Evolutionary conservation across 148 eudicot species (phyloP), one percentile per base, ranked within the genome.

Genomic region (Nepenthes mirabilis): DNA sequence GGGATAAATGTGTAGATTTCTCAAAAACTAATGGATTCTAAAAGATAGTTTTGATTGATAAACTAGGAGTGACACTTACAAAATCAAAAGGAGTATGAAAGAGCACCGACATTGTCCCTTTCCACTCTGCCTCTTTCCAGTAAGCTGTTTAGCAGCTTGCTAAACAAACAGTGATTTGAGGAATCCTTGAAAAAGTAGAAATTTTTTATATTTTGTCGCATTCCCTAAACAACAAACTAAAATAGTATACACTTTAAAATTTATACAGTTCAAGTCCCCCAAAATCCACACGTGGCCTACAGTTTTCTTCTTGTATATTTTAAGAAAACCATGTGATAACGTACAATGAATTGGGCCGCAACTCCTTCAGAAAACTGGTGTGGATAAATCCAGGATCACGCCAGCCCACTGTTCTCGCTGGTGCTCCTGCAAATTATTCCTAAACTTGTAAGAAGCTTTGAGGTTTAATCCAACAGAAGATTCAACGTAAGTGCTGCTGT

Each of bases 331-430:
- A n/a, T 5, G 52, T 49, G 13, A 12, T 37, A 56, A 57, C 84
- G 64, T 81, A 81, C 85, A 58, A 57, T 52, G 58, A 64, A 58
- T 77, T 81, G 35, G 85, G 85, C 85, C 85, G 77, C 60, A 81
- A 59, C 60, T 72, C 82, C 67, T 74, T 81, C 62, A 81, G 49
- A 51, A 74, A 77, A 62, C 82, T 66, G 36, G 85, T 77, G 67
- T 81, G 85, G 58, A 81, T 75, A 53, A 60, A 81, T 43, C 85
- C 85, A 61, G 85, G 85, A 67, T 80, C 81, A 52, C 85, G 82
- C 85, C 85, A 80, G 12, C 52, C 52, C 12, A 49, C 52, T 49
- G 52, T 49, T 3, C 52, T 49, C 3, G 52, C 52, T 49, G 52
- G 52, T 6, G 52, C 52, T 33, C 35, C 57, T 51, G 56, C 47